phyloP scores from a whole-genome alignment of 2,329 filamentous ascomycete genomes.

The Aspergillus tamarii region DNA sequence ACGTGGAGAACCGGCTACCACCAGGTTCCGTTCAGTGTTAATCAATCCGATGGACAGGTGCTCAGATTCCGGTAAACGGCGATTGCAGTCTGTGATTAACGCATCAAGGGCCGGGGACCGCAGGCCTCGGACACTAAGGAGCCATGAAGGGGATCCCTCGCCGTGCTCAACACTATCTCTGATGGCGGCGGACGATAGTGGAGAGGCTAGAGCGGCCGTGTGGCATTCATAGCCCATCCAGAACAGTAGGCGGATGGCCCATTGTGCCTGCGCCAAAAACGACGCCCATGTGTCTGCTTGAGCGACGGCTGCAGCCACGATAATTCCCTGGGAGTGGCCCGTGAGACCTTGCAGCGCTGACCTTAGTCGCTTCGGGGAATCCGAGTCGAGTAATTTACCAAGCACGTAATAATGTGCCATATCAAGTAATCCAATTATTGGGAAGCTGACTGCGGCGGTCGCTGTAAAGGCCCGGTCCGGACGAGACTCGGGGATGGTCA shows the following conservation, averaged over 20 bases:
- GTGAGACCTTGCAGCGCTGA: background rate
- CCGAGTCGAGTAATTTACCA: background rate
- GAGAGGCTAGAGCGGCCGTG: constrained; percentile 19
- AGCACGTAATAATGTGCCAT: constrained; percentile 7
- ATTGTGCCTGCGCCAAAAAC: constrained; percentile 30
- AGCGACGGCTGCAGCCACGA: constrained; percentile 39
- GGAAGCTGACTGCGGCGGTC: constrained; percentile 41
- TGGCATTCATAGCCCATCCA: constrained; percentile 38
- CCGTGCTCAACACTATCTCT: constrained; percentile 16
- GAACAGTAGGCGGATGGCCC: constrained; percentile 38
- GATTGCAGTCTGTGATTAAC: constrained; percentile 29
- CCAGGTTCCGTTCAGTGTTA: constrained; percentile 34
- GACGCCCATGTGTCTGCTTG: constrained; percentile 34
- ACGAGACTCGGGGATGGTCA: constrained; percentile 27
- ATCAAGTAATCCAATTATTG: constrained; percentile 40
- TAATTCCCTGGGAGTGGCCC: constrained; percentile 44
- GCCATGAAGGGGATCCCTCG: background rate
- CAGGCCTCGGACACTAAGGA: constrained; percentile 10
- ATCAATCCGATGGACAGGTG: constrained; percentile 31
- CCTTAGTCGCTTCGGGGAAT: constrained; percentile 1
- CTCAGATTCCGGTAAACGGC: constrained; percentile 24
- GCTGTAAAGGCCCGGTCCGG: constrained; percentile 36
- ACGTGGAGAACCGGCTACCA: constrained; percentile 34
- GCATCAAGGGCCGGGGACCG: background rate
- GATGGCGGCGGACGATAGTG: constrained; percentile 19